A percentile compares a stretch with the other conserved stretches of the same genome.
Evolutionary conservation across 2,329 filamentous ascomycete species (phyloP).

Genomic region (Penicillium sp.): DNA sequence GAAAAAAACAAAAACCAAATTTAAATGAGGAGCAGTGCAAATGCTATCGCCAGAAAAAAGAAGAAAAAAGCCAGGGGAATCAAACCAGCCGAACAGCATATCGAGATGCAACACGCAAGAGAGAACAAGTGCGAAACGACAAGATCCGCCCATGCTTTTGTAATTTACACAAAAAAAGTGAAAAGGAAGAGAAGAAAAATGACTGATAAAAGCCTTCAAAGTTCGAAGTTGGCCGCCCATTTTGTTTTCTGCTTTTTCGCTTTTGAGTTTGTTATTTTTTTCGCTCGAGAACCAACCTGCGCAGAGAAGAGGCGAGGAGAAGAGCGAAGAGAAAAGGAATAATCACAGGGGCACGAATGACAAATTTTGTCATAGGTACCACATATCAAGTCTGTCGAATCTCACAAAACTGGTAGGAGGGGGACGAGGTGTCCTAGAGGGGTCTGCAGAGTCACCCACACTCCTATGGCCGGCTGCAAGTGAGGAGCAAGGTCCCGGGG

Average conservation of each 20-base stretch:
- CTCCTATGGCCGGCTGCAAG: neutral
- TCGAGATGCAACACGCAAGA: constrained; percentile 22
- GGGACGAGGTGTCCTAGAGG: neutral
- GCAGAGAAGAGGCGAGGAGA: constrained; percentile 21
- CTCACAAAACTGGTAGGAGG: constrained; percentile 1
- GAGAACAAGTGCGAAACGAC: constrained; percentile 22
- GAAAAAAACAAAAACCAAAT: constrained; percentile 6
- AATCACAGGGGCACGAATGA: neutral
- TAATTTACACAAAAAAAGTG: constrained; percentile 36
- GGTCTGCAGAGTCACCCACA: constrained; percentile 1
- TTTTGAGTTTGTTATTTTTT: neutral
- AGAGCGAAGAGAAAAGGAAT: constrained; percentile 5
- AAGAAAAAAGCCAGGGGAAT: constrained; percentile 23
- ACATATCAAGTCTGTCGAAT: constrained; percentile 7
- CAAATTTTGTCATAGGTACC: constrained; percentile 3
- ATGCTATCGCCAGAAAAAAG: constrained; percentile 16
- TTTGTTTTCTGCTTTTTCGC: constrained; percentile 13
- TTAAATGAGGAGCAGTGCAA: constrained; percentile 5
- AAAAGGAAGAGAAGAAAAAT: constrained; percentile 9
- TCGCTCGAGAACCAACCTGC: constrained; percentile 9
- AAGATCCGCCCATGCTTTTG: constrained; percentile 40
- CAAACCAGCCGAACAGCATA: constrained; percentile 23
- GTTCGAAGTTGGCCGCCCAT: constrained; percentile 17
- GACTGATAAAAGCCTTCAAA: constrained; percentile 13
- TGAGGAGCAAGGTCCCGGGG: neutral